Conservation (phyloP, 2,329 filamentous ascomycete species). For the Diaporthe vexans region DNA sequence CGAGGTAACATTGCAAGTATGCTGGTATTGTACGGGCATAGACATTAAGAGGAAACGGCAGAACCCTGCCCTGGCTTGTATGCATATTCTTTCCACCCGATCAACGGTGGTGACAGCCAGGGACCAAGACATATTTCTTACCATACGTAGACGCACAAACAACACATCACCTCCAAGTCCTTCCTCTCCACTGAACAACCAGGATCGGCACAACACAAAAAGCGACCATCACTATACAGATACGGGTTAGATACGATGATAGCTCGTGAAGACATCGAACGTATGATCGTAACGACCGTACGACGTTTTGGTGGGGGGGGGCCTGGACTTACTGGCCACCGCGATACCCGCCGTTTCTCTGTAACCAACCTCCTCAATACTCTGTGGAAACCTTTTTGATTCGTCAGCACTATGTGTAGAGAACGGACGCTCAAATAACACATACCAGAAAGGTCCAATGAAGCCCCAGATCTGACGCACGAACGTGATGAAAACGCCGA, state of each 20-base stretch:
- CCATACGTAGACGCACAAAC: background rate
- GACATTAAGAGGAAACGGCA: background rate
- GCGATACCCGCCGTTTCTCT: constrained; percentile 52
- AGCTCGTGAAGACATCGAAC: too few species aligned
- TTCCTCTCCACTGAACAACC: constrained; percentile 43
- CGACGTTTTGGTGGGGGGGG: too few species aligned
- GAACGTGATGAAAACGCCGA: constrained; percentile 72
- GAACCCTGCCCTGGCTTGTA: background rate
- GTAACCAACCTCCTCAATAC: constrained; percentile 54
- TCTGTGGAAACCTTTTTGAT: constrained; percentile 52
- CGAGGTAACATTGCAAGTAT: too few species aligned
- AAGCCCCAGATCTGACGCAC: constrained; percentile 68
- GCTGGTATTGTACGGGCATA: background rate
- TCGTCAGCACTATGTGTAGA: background rate
- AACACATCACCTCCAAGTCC: constrained; percentile 25
- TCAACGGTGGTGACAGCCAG: background rate
- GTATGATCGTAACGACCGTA: background rate
- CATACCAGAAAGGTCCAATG: constrained; percentile 56
- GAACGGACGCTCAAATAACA: background rate
- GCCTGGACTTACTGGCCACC: constrained; percentile 44
- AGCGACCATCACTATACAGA: constrained; percentile 48
- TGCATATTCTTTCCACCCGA: too few species aligned
- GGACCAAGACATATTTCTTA: background rate
- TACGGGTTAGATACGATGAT: background rate
- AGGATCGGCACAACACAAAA: constrained; percentile 42